Evolutionary conservation across 2,329 filamentous ascomycete genomes (phyloP).

Genomic region (Lomentospora prolificans): DNA sequence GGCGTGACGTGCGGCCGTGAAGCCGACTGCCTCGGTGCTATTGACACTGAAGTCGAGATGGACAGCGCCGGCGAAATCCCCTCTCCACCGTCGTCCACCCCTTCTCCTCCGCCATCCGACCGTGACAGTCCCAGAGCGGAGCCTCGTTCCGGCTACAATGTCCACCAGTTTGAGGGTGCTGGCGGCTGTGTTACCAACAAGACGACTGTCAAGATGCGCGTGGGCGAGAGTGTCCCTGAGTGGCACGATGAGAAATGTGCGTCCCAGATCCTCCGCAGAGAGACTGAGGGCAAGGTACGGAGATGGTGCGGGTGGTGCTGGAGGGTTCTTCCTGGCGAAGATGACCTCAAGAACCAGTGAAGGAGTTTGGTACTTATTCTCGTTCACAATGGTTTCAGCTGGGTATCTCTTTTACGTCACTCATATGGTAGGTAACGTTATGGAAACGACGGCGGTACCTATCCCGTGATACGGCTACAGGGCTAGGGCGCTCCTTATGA

Average conservation of each 20-base stretch:
- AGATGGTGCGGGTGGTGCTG: constrained; percentile 93
- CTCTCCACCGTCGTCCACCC: constrained; percentile 12
- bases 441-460: too few species aligned
- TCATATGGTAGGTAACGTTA: too few species aligned
- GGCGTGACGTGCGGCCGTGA: constrained; percentile 83
- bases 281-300: constrained; percentile 57
- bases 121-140: constrained; percentile 10
- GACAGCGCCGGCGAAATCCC: constrained; percentile 68
- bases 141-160: constrained; percentile 62
- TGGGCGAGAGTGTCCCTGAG: constrained; percentile 79
- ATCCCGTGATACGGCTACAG: too few species aligned
- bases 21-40: constrained; percentile 62
- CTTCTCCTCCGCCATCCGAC: constrained; percentile 9
- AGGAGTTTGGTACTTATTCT: background rate
- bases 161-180: constrained; percentile 86
- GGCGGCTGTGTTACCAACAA: constrained; percentile 83
- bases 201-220: constrained; percentile 68
- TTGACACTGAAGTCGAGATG: constrained; percentile 71
- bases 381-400: too few species aligned
- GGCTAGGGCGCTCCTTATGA: too few species aligned
- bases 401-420: too few species aligned
- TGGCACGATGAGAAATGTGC: constrained; percentile 67
- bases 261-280: constrained; percentile 57
- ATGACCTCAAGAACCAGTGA: constrained; percentile 21
- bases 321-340: constrained; percentile 56